Base-by-base conservation (phyloP, 1,284 basidiomycete genomes). In the Prillingera fragicola region DNA sequence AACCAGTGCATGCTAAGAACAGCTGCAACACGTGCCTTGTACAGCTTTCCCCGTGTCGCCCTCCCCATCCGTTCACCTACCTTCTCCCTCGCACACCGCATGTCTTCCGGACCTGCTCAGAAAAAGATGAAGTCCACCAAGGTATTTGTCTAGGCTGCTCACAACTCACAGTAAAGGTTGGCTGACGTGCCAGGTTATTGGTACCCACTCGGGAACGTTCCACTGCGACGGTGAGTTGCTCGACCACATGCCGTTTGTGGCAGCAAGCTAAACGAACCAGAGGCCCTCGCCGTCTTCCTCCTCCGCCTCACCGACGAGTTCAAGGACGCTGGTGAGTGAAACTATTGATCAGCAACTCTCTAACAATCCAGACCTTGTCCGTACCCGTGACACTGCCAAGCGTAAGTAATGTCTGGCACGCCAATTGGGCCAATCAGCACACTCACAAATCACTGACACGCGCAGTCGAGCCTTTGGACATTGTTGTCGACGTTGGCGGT, bases 401-500 rank as follows among this genome's bases (percentile, higher is more conserved):
- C 80, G 70, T 71, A 27, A 39, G 68, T 51, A 2, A 10, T 19
- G 3, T 8, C 25, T 19, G 14, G 26, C 12, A 26, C 17, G 19
- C 25, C 17, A 37, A n/a, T 21, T 43, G 14, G 9, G 29, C 29
- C 29, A 31, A 31, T 29, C 28, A 7, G 9, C 15, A 5, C 33
- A n/a, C 18, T n/a, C 8, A 14, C 12, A 10, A 8, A 31, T 31
- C 18, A 31, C 29, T 31, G 29, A 31, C 29, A 24, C 26, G 12
- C 31, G 3, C 50, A 71, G 69, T 98, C 42, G 83, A 85, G 52
- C 77, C 80, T 4, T 91, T 90, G 61, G 84, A 91, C 61, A 91
- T 98, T 64, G 89, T 98, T n/a, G 90, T 98, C 27, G 94, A 98
- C 67, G 94, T 98, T 43, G 94, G 95, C 14, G 92, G 87, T 8